These are phyloP conservation scores for Suillus lakei DNA, from an alignment of 768 basidiomycete genomes.

Conservation along the genomic window DNA sequence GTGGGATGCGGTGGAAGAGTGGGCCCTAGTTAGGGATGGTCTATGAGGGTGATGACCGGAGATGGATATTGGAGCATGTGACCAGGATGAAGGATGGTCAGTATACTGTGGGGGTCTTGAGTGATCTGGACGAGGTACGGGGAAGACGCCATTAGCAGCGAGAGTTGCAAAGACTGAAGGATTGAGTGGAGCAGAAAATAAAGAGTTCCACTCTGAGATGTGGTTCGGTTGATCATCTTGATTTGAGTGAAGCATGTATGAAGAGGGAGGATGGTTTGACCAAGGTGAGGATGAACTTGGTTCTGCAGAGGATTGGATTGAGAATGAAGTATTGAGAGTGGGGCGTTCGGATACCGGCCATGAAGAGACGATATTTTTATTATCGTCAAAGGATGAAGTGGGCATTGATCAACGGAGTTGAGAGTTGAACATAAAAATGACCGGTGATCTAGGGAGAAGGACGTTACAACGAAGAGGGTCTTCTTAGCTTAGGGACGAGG, in stretches of 20 bases:
- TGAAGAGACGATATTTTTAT: constrained; percentile 31
- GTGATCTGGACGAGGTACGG: constrained; percentile 26
- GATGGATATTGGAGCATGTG: constrained; percentile 26
- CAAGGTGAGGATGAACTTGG: constrained; percentile 41
- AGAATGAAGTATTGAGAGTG: constrained; percentile 40
- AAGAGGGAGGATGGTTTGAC: constrained; percentile 37
- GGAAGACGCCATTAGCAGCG: constrained; percentile 63
- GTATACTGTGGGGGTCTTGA: constrained; percentile 14
- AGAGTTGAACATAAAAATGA: too few species aligned
- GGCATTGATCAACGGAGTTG: too few species aligned
- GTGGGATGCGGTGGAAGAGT: constrained; percentile 24
- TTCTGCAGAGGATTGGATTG: constrained; percentile 23
- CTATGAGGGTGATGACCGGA: constrained; percentile 30
- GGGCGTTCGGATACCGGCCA: constrained; percentile 41
- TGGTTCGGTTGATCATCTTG: constrained; percentile 24
- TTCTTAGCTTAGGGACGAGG: background rate
- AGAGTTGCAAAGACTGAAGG: constrained; percentile 65
- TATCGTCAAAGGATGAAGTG: constrained; percentile 25
- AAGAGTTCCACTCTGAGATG: constrained; percentile 53
- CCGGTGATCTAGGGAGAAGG: too few species aligned
- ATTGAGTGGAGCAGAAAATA: constrained; percentile 68
- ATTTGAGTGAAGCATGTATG: constrained; percentile 26
- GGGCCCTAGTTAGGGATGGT: constrained; percentile 35
- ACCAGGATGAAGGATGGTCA: constrained; percentile 33
- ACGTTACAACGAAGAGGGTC: too few species aligned